Conservation (phyloP, 495 filamentous ascomycete genomes). For the Aspergillus kassunensis region DNA sequence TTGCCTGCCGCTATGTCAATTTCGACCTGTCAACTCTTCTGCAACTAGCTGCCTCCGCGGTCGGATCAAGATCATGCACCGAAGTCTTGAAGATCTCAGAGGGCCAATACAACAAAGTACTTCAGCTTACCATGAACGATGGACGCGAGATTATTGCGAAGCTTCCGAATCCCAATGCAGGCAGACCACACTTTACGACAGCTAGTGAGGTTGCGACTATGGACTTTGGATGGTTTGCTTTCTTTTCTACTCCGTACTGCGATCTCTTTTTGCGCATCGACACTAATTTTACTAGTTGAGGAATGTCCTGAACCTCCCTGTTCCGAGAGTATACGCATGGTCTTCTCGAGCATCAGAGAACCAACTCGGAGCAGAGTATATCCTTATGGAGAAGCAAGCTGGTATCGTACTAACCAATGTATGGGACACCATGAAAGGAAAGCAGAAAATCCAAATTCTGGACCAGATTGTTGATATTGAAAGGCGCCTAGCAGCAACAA, state of each 20-base stretch:
- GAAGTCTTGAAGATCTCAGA: constrained; percentile 30
- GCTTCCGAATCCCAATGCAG: constrained; percentile 36
- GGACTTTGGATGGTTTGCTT: constrained; percentile 38
- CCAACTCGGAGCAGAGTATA: constrained; percentile 35
- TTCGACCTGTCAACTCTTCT: constrained; percentile 23
- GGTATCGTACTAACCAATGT: constrained; percentile 23
- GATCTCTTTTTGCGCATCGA: too few species aligned
- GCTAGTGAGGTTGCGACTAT: constrained; percentile 42
- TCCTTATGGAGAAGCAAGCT: constrained; percentile 31
- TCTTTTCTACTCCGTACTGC: too few species aligned
- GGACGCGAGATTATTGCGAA: constrained; percentile 30
- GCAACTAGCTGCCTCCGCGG: constrained; percentile 20
- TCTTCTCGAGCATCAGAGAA: constrained; percentile 22
- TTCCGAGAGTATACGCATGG: constrained; percentile 24
- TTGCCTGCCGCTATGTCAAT: constrained; percentile 24
- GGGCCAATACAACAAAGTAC: constrained; percentile 38
- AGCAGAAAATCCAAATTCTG: too few species aligned
- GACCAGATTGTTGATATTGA: too few species aligned
- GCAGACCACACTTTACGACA: constrained; percentile 31
- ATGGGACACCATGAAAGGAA: constrained; percentile 21
- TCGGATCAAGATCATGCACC: constrained; percentile 21
- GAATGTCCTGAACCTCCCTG: constrained; percentile 18
- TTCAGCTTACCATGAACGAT: constrained; percentile 35
- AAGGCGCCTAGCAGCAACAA: too few species aligned
- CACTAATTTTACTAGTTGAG: constrained; percentile 5